These are phyloP conservation scores for Schizothecium vesticola DNA, from an alignment of 495 filamentous ascomycete species.

Conservation along the genomic window DNA sequence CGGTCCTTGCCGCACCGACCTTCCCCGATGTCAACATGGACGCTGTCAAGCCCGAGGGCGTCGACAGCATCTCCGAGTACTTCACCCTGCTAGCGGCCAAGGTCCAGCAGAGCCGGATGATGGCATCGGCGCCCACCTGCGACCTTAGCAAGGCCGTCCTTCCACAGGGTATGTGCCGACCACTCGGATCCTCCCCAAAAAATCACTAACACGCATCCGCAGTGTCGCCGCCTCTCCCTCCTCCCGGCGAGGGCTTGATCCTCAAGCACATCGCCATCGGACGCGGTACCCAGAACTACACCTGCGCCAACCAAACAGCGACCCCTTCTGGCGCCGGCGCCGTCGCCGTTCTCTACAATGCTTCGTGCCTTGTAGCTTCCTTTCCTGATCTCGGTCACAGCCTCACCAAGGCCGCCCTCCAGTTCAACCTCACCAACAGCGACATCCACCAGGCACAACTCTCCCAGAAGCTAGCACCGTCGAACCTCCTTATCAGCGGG, in stretches of 20 bases:
- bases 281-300: slow-evolving; percentile 90
- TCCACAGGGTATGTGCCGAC: slow-evolving; percentile 37
- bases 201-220: slow-evolving; percentile 20
- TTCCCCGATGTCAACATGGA: slow-evolving; percentile 35
- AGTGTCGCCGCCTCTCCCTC: slow-evolving; percentile 48
- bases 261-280: slow-evolving; percentile 78
- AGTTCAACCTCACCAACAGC: slow-evolving; percentile 44
- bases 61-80: slow-evolving; percentile 46
- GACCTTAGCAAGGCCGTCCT: slow-evolving; percentile 46
- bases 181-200: not conserved
- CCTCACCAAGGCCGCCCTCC: slow-evolving; percentile 51
- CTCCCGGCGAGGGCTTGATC: slow-evolving; percentile 50
- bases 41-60: slow-evolving; percentile 29
- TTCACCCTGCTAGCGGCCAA: slow-evolving; percentile 49
- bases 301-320: slow-evolving; percentile 59
- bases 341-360: slow-evolving; percentile 81
- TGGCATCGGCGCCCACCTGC: slow-evolving; percentile 40
- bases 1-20: slow-evolving; percentile 44
- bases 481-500: slow-evolving; percentile 60
- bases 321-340: slow-evolving; percentile 66
- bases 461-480: slow-evolving; percentile 38
- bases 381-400: slow-evolving; percentile 56
- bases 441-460: slow-evolving; percentile 13
- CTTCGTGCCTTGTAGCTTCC: slow-evolving; percentile 67
- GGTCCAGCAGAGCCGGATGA: slow-evolving; percentile 35